Conservation (phyloP, 352 stramenopile genomes). For the Globisporangium radiosum region DNA sequence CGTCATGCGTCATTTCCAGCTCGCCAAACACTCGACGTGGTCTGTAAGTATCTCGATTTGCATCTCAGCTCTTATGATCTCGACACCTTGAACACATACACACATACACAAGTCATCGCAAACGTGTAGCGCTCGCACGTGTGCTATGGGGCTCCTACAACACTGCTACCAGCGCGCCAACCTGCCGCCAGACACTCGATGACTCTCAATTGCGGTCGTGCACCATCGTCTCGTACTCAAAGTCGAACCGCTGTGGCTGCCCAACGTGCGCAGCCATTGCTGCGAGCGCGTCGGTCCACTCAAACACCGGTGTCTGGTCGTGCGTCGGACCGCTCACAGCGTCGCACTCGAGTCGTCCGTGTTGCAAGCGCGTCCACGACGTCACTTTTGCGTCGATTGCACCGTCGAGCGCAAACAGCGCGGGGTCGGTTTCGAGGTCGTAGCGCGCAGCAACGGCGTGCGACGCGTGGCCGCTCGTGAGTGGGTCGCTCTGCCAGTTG, state of each 20-base stretch:
- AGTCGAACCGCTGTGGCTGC: slow-evolving; percentile 34
- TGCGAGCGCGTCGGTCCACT: slow-evolving; percentile 38
- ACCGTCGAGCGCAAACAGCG: slow-evolving; percentile 33
- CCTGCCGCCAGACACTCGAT: no score
- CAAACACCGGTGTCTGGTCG: slow-evolving; percentile 46
- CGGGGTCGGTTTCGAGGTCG: slow-evolving; percentile 42
- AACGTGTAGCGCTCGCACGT: no score
- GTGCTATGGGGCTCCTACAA: no score
- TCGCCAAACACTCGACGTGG: no score
- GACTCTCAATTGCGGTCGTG: slow-evolving; percentile 8
- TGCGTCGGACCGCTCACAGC: slow-evolving; percentile 57
- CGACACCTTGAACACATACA: no score
- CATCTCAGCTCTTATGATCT: no score
- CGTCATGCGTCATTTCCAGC: no score
- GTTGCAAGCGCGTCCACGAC: slow-evolving; percentile 19
- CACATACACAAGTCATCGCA: no score
- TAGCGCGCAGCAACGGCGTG: slow-evolving; percentile 57
- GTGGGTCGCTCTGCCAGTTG: slow-evolving; percentile 46
- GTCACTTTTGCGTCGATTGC: slow-evolving; percentile 80
- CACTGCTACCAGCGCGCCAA: no score
- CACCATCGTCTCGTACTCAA: slow-evolving; percentile 33
- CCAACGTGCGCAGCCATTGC: slow-evolving; percentile 20
- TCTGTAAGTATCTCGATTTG: no score
- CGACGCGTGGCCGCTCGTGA: slow-evolving; percentile 37
- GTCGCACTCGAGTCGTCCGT: slow-evolving; percentile 30